A percentile compares a stretch with the other conserved stretches of the same genome.
phyloP scores from a whole-genome alignment of 2,329 filamentous ascomycete species.

The Talaromyces atroroseus region DNA sequence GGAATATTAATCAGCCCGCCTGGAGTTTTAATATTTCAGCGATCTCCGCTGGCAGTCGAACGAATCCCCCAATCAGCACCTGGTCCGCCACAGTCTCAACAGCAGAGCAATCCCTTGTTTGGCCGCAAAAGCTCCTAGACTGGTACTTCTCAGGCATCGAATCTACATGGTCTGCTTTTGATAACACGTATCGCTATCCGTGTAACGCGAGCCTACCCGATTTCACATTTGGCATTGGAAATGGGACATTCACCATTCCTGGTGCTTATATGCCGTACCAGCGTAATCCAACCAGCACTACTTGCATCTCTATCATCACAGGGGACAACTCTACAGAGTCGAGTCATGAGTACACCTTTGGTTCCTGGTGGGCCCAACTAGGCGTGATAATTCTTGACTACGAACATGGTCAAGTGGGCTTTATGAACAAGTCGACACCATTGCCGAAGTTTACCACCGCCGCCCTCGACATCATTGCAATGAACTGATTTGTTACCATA shows the following conservation, averaged over 20 bases:
- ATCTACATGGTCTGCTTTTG: not conserved
- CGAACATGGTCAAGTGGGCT: not conserved
- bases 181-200: not conserved
- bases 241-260: constrained; percentile 2
- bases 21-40: constrained; percentile 6
- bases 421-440: constrained; percentile 1
- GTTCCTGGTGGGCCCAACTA: not conserved
- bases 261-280: constrained; percentile 2
- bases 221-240: not conserved
- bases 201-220: not conserved
- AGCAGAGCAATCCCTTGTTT: not conserved
- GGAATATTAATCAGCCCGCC: not conserved
- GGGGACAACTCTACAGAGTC: constrained; percentile 4
- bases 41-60: not conserved
- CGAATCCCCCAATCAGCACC: constrained; percentile 1
- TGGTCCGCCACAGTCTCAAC: constrained; percentile 1
- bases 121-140: constrained; percentile 2
- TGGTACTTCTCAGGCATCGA: constrained; percentile 1
- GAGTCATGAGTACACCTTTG: not conserved
- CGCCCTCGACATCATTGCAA: not conserved
- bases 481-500: not conserved
- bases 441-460: not conserved
- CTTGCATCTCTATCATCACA: not conserved
- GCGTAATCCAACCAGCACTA: not conserved
- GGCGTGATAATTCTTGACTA: not conserved